Evolutionary conservation across 2,329 filamentous ascomycete species (phyloP).

Genomic region (Fonsecaea nubica): DNA sequence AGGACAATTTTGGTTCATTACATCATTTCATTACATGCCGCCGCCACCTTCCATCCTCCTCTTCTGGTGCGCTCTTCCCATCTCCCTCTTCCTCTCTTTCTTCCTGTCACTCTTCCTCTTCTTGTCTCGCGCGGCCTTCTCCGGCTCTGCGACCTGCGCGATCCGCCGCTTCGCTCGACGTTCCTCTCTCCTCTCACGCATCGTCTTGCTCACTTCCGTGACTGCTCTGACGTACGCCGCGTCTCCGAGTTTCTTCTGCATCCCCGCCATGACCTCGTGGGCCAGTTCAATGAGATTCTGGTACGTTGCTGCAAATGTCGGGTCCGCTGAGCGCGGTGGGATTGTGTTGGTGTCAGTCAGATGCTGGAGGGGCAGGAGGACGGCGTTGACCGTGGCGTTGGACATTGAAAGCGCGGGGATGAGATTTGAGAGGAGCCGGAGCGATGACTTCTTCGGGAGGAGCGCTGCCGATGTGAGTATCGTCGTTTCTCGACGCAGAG

Average conservation of each 20-base stretch:
- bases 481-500: conserved; percentile 76
- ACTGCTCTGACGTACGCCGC: conserved; percentile 78
- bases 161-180: conserved; percentile 86
- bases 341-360: conserved; percentile 70
- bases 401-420: conserved; percentile 65
- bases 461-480: conserved; percentile 68
- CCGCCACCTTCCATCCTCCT: conserved; percentile 58
- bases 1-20: background rate
- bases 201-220: conserved; percentile 72
- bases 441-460: conserved; percentile 74
- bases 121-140: conserved; percentile 79
- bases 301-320: conserved; percentile 71
- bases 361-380: conserved; percentile 76
- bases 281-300: conserved; percentile 74
- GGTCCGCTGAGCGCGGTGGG: conserved; percentile 67
- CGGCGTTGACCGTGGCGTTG: conserved; percentile 65
- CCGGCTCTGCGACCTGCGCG: conserved; percentile 82
- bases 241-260: conserved; percentile 86
- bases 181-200: conserved; percentile 74
- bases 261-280: conserved; percentile 76
- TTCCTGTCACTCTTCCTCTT: conserved; percentile 83
- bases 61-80: conserved; percentile 66
- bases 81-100: conserved; percentile 81
- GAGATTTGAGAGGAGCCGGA: conserved; percentile 76
- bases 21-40: conserved; percentile 37